These are phyloP conservation scores for Aspergillus pseudoviridinutans DNA, from an alignment of 2,329 filamentous ascomycete genomes.

Conservation along the genomic window DNA sequence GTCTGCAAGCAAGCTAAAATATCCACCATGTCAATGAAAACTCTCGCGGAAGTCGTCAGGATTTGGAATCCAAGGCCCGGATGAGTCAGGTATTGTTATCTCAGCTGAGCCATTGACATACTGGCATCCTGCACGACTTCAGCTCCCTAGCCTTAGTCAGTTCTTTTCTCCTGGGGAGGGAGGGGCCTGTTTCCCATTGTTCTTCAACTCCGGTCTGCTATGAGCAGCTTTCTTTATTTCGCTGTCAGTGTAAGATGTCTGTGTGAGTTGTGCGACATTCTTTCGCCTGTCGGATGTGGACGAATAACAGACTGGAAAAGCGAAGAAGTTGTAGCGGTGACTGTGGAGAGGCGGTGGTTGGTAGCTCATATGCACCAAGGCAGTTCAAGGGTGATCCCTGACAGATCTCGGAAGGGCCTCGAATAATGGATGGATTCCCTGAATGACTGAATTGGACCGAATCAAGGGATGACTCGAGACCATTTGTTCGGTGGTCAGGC, in stretches of 20 bases:
- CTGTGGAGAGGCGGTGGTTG: slow-evolving; percentile 2
- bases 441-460: background rate
- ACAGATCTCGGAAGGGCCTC: background rate
- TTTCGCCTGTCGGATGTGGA: background rate
- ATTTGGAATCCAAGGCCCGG: background rate
- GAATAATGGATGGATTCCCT: background rate
- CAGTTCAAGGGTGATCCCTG: slow-evolving; percentile 11
- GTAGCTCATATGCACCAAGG: slow-evolving; percentile 16
- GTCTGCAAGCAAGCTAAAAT: background rate
- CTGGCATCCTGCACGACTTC: background rate
- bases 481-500: background rate
- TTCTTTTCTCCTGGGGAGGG: too few relatives aligned
- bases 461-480: background rate
- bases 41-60: background rate
- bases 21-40: background rate
- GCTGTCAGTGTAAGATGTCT: background rate
- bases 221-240: background rate
- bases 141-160: background rate
- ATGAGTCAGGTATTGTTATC: background rate
- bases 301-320: background rate
- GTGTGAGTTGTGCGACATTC: background rate
- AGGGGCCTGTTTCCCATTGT: background rate
- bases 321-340: background rate
- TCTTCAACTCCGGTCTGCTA: background rate
- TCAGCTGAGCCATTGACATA: background rate